Base-by-base conservation (phyloP, 768 basidiomycete species). In the Dentipellis fragilis region DNA sequence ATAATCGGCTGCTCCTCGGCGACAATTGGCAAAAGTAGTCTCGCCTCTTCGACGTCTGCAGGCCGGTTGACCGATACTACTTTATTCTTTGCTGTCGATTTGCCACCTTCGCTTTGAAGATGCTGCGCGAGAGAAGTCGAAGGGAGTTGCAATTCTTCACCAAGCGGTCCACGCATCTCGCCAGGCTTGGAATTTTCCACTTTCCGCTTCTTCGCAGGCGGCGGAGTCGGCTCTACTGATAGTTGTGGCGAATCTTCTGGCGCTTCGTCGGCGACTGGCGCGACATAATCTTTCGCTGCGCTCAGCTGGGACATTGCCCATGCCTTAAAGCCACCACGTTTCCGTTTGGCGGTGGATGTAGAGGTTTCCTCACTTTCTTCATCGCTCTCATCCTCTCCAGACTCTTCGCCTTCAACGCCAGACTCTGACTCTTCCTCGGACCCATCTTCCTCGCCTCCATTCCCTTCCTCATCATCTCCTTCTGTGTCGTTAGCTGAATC, bases 1-100 rank as follows among this genome's bases (percentile, higher is more conserved):
- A 98, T 87, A 54, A 99, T 92, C 2, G 82, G 77, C 64, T 98
- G 93, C 64, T 99, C 96, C 67, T 98, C 94, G 7, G 88, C 82
- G 17, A 91, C 79, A 59, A 98, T 92, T 3, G 96, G 96, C 1
- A 99, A 71, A 56, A 87, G 73, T 52, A 93, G 69, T 45, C 96
- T 76, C 2, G 84, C 75, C 58, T 88, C 88, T 58, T 89, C 80
- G 5, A 95, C 82, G 17, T 86, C 87, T 12, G 74, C 63, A 4
- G 84, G 80, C 12, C 94, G 82, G 17, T 67, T 73, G 38, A 96
- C 76, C 6, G 73, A 63, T 42, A 87, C 69, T 29, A 69, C 68
- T 61, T 83, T 83, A 3, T 12, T 57, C 45, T 48, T 59, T 12
- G 52, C 53, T 12, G 53, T 49, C 3, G 58, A 22, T 14, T 45